Conservation (phyloP, 2,329 filamentous ascomycete genomes). For the Aspergillus fischeri region DNA sequence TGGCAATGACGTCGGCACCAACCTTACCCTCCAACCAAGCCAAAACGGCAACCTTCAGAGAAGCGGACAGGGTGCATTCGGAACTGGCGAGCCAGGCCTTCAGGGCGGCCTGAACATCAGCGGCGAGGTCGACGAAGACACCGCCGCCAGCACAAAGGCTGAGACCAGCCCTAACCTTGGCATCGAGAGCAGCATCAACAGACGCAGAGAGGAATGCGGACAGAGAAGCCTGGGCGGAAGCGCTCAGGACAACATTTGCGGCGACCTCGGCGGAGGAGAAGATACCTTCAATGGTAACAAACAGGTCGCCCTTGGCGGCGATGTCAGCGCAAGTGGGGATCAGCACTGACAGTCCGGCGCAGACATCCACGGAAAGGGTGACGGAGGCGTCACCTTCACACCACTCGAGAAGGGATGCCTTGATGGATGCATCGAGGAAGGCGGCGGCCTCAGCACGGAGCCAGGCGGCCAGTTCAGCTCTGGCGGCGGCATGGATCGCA, state of each 20-base stretch:
- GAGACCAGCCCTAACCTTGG: constrained; percentile 30
- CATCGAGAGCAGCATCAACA: constrained; percentile 19
- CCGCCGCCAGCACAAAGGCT: constrained; percentile 32
- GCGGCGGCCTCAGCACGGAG: constrained; percentile 19
- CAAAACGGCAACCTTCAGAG: constrained; percentile 27
- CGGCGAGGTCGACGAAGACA: constrained; percentile 24
- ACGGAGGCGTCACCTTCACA: constrained; percentile 24
- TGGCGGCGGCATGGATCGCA: constrained; percentile 24
- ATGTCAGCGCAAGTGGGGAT: constrained; percentile 30
- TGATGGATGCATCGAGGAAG: constrained; percentile 24
- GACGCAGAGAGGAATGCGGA: constrained; percentile 23
- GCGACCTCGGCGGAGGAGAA: constrained; percentile 23
- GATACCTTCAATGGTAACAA: constrained; percentile 35
- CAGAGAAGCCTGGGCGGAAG: constrained; percentile 26
- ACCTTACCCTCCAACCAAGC: constrained; percentile 31
- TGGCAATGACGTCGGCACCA: constrained; percentile 23
- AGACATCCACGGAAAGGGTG: constrained; percentile 23
- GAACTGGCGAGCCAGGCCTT: constrained; percentile 25
- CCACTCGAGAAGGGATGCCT: constrained; percentile 29
- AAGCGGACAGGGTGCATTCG: constrained; percentile 24
- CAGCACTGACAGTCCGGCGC: constrained; percentile 31
- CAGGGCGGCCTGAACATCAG: constrained; percentile 30
- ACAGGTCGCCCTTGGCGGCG: constrained; percentile 34
- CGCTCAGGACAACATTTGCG: constrained; percentile 28
- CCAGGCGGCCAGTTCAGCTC: constrained; percentile 28